phyloP scores from a whole-genome alignment of 2,329 filamentous ascomycete genomes.

The Fusarium xyrophilum region DNA sequence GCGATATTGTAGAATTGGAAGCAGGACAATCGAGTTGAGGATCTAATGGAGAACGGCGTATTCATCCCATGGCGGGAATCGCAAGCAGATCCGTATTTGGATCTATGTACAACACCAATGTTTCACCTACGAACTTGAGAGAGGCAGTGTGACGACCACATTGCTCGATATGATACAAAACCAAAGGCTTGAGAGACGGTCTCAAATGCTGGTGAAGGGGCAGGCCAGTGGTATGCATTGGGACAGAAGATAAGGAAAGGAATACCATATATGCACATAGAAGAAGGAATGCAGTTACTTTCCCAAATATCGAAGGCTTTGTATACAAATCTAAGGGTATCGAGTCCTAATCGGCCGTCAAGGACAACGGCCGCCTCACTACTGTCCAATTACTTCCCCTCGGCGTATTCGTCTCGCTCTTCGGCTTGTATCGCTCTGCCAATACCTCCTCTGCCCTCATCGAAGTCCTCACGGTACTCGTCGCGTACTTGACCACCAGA shows the following conservation, averaged over 20 bases:
- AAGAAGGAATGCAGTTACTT: conserved; percentile 10
- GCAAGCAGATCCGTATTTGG: conserved; percentile 24
- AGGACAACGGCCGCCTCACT: neutral
- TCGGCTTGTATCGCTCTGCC: conserved; percentile 76
- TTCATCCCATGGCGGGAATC: conserved; percentile 32
- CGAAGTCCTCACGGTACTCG: conserved; percentile 96
- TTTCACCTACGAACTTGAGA: conserved; percentile 38
- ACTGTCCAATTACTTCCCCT: conserved; percentile 43
- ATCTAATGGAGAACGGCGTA: conserved; percentile 35
- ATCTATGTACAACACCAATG: conserved; percentile 44
- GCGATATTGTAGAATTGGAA: conserved; percentile 12
- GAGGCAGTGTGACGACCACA: conserved; percentile 31
- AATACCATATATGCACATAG: conserved; percentile 8
- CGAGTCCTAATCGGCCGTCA: conserved; percentile 21
- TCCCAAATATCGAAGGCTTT: conserved; percentile 10
- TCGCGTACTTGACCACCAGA: conserved; percentile 96
- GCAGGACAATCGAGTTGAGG: conserved; percentile 11
- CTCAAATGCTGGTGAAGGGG: conserved; percentile 31
- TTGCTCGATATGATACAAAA: conserved; percentile 15
- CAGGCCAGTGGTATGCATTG: conserved; percentile 24
- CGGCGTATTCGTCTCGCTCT: conserved; percentile 49
- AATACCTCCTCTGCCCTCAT: conserved; percentile 90
- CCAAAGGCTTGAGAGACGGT: conserved; percentile 3
- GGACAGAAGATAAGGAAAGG: neutral
- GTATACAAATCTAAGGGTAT: conserved; percentile 38